These are phyloP conservation scores for Fistulinella staudtii DNA, from an alignment of 1,284 basidiomycete genomes.

Conservation along the genomic window DNA sequence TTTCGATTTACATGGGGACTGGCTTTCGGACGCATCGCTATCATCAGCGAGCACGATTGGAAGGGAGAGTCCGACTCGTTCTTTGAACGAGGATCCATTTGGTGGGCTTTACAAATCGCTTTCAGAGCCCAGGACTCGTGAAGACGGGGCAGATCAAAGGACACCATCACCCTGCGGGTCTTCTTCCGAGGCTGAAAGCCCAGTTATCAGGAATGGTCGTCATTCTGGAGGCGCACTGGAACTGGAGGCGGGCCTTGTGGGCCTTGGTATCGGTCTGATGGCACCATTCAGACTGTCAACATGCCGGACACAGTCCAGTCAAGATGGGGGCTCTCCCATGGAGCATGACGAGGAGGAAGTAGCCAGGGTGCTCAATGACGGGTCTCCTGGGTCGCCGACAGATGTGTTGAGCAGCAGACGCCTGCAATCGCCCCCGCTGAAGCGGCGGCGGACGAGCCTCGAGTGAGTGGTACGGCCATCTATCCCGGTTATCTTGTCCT, in stretches of 20 bases:
- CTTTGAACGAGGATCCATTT: slow-evolving; percentile 35
- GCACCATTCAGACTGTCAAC: slow-evolving; percentile 46
- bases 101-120: slow-evolving; percentile 30
- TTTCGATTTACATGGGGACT: slow-evolving; percentile 39
- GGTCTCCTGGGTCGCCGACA: slow-evolving; percentile 23
- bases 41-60: slow-evolving; percentile 24
- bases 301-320: slow-evolving; percentile 24
- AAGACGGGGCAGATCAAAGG: slow-evolving; percentile 12
- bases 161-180: slow-evolving; percentile 33
- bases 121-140: slow-evolving; percentile 13
- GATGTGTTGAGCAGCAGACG: slow-evolving; percentile 16
- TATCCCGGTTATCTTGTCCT: too few relatives aligned
- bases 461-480: too few relatives aligned
- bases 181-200: slow-evolving; percentile 49
- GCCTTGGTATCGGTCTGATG: slow-evolving; percentile 51
- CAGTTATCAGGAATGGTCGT: slow-evolving; percentile 49
- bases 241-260: slow-evolving; percentile 32
- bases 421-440: slow-evolving; percentile 41
- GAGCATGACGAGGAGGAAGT: slow-evolving; percentile 36
- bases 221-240: slow-evolving; percentile 27
- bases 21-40: slow-evolving; percentile 42
- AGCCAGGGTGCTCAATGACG: slow-evolving; percentile 25
- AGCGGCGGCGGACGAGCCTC: slow-evolving; percentile 39
- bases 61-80: slow-evolving; percentile 18
- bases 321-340: slow-evolving; percentile 10